Percentiles rank a stretch among this genome's conserved stretches.
Conservation (phyloP, 805 yeast species). For the Danielia reshetovae region DNA sequence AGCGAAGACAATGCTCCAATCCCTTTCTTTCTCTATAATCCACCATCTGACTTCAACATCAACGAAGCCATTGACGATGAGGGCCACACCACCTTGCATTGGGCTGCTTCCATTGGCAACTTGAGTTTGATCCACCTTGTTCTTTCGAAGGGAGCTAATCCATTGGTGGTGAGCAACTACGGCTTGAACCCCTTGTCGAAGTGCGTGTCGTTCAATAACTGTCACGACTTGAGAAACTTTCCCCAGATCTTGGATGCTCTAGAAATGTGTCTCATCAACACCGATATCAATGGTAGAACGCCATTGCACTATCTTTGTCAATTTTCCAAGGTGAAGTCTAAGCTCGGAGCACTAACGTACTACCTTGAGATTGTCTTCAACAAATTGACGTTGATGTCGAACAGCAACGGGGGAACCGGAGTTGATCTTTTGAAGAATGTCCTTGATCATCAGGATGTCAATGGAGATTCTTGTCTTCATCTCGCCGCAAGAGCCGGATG, state of each 20-base stretch:
- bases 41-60: conserved; percentile 63
- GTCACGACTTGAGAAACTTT: conserved; percentile 76
- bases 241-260: conserved; percentile 73
- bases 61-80: conserved; percentile 86
- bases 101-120: conserved; percentile 97
- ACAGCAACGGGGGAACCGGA: conserved; percentile 26
- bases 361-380: conserved; percentile 74
- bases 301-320: conserved; percentile 82
- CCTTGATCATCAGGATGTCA: conserved; percentile 70
- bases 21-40: conserved; percentile 62
- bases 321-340: conserved; percentile 60
- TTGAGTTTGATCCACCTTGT: conserved; percentile 71
- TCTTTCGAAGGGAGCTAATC: conserved; percentile 70
- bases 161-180: conserved; percentile 45
- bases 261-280: conserved; percentile 70
- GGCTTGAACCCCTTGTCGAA: conserved; percentile 90
- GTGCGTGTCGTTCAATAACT: conserved; percentile 81
- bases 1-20: conserved; percentile 43
- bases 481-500: conserved; percentile 70
- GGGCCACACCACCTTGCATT: conserved; percentile 91
- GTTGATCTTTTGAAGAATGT: conserved; percentile 59
- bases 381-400: conserved; percentile 52
- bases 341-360: conserved; percentile 76
- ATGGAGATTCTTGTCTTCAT: conserved; percentile 85
- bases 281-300: conserved; percentile 71